phyloP scores from a whole-genome alignment of 1,139 yeast genomes.

The Zygosaccharomyces sapae region DNA sequence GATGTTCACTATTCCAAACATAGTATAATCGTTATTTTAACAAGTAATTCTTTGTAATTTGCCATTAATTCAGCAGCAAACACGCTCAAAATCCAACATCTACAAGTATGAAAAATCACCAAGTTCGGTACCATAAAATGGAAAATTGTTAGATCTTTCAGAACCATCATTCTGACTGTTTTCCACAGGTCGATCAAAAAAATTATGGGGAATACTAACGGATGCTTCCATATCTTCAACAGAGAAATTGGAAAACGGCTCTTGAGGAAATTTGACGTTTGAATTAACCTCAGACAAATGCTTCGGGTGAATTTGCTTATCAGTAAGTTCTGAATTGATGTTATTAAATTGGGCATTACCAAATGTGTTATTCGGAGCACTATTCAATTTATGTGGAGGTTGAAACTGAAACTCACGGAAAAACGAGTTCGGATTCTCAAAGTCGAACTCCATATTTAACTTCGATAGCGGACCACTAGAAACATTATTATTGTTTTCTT shows the following conservation, averaged over 20 bases:
- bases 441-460: slow-evolving; percentile 28
- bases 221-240: slow-evolving; percentile 2
- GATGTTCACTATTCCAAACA: too few species aligned
- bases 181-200: slow-evolving; percentile 1
- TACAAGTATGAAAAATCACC: slow-evolving; percentile 5
- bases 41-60: background rate
- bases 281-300: background rate
- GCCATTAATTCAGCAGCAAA: background rate
- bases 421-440: slow-evolving; percentile 23
- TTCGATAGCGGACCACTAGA: slow-evolving; percentile 5
- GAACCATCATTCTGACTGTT: background rate
- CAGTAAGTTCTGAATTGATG: background rate
- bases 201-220: slow-evolving; percentile 1
- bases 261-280: background rate
- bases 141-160: slow-evolving; percentile 2
- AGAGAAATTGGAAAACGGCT: background rate
- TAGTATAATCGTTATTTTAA: background rate
- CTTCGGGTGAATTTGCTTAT: background rate
- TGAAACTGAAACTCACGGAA: slow-evolving; percentile 15
- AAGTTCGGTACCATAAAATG: slow-evolving; percentile 2
- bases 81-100: background rate
- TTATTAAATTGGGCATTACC: background rate
- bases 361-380: background rate
- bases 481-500: background rate
- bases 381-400: background rate